Percentiles rank a stretch among this genome's conserved stretches.
Evolutionary conservation across 2,329 filamentous ascomycete species (phyloP).

Genomic region (Nothopassalora personata): DNA sequence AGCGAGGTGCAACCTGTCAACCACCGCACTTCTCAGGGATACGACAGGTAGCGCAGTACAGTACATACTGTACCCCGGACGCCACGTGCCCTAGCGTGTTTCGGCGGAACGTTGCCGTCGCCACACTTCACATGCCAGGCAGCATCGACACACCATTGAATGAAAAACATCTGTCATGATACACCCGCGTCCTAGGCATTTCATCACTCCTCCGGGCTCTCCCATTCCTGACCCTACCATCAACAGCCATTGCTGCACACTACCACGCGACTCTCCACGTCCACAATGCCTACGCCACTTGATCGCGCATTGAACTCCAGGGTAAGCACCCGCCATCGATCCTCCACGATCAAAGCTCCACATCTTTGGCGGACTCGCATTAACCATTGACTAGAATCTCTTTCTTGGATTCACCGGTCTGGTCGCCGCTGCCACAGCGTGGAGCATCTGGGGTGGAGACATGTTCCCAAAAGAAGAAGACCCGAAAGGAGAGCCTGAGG

Average conservation of each 20-base stretch:
- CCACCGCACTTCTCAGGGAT: background rate
- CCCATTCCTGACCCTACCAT: too few species aligned
- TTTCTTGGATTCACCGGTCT: slow-evolving; percentile 70
- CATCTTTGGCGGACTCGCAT: background rate
- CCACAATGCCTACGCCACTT: slow-evolving; percentile 46
- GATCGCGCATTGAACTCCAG: slow-evolving; percentile 44
- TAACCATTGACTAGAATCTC: slow-evolving; percentile 25
- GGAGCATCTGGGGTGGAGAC: slow-evolving; percentile 79
- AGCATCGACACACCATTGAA: slow-evolving; percentile 1
- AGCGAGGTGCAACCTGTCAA: slow-evolving; percentile 6
- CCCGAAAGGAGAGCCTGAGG: slow-evolving; percentile 67
- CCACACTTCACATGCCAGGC: background rate
- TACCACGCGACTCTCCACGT: background rate
- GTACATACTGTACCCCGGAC: slow-evolving; percentile 1
- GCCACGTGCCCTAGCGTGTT: slow-evolving; percentile 3
- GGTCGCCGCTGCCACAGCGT: slow-evolving; percentile 73
- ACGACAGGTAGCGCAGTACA: background rate
- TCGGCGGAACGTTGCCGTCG: background rate
- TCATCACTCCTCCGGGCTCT: too few species aligned
- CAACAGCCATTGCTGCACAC: background rate
- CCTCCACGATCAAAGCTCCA: background rate
- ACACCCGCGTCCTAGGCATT: background rate
- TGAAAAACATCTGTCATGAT: background rate
- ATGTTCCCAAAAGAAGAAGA: slow-evolving; percentile 72
- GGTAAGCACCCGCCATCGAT: slow-evolving; percentile 20